Evolutionary conservation across 352 stramenopile species (phyloP).

Genomic region (Pythium monospermum): DNA sequence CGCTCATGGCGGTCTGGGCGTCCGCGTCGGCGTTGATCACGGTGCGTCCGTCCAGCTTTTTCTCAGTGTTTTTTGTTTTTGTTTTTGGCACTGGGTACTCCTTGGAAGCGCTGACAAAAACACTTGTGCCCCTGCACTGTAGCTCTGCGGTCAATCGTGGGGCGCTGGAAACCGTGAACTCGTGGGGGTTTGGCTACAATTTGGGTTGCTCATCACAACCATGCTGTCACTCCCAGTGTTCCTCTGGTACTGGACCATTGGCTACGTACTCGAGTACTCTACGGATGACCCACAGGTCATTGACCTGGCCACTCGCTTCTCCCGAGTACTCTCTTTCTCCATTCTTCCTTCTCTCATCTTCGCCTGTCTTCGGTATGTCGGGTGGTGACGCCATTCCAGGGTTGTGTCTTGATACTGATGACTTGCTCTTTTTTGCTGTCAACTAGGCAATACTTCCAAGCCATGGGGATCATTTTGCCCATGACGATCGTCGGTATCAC

Average conservation of each 20-base stretch:
- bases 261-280: slow-evolving; percentile 51
- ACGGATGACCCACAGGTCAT: slow-evolving; percentile 59
- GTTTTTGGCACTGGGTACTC: not conserved
- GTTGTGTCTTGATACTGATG: not conserved
- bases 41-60: slow-evolving; percentile 17
- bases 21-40: slow-evolving; percentile 61
- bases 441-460: slow-evolving; percentile 63
- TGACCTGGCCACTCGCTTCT: slow-evolving; percentile 47
- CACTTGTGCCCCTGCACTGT: too few species aligned
- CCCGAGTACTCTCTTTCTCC: slow-evolving; percentile 49
- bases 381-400: not conserved
- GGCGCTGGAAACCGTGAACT: slow-evolving; percentile 60
- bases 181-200: slow-evolving; percentile 72
- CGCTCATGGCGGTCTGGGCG: slow-evolving; percentile 59
- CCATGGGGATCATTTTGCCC: slow-evolving; percentile 53
- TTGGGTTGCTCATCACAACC: slow-evolving; percentile 50
- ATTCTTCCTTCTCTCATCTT: slow-evolving; percentile 64
- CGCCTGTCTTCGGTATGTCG: slow-evolving; percentile 44
- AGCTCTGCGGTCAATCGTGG: slow-evolving; percentile 74
- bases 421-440: slow-evolving; percentile 3
- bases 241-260: slow-evolving; percentile 70
- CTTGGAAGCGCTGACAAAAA: not conserved
- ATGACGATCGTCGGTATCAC: slow-evolving; percentile 59
- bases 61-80: not conserved
- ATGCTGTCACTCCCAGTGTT: slow-evolving; percentile 52